Evolutionary conservation across 2,329 filamentous ascomycete genomes (phyloP).

Genomic region (Tolypocladium sp.): DNA sequence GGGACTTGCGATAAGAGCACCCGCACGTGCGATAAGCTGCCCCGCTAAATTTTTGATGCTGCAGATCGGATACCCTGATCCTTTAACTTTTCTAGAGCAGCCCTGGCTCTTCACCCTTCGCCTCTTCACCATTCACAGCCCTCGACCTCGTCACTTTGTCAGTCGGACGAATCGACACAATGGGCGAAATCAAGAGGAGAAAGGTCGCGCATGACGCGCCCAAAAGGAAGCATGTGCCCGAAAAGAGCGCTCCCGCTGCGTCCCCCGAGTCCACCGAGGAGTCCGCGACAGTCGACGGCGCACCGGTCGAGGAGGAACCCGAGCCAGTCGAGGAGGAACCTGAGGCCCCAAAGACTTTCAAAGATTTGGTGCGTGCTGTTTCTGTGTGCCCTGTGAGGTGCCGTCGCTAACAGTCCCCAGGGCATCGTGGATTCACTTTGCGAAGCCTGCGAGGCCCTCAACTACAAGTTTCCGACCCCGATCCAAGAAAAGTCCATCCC

Average conservation of each 20-base stretch:
- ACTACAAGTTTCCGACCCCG: slow-evolving; percentile 78
- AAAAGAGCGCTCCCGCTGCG: slow-evolving; percentile 2
- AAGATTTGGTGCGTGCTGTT: slow-evolving; percentile 43
- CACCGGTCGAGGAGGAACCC: slow-evolving; percentile 19
- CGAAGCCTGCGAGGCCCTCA: slow-evolving; percentile 75
- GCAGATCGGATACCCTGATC: not conserved
- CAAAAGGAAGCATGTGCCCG: slow-evolving; percentile 7
- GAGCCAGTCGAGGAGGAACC: slow-evolving; percentile 21
- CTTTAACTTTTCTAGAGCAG: not conserved
- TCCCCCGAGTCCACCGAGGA: slow-evolving; percentile 17
- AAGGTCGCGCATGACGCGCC: slow-evolving; percentile 25
- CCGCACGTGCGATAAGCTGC: slow-evolving; percentile 19
- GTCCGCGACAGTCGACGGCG: slow-evolving; percentile 23
- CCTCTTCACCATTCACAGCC: not conserved
- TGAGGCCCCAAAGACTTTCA: slow-evolving; percentile 50
- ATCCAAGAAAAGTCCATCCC: slow-evolving; percentile 86
- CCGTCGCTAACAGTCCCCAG: slow-evolving; percentile 21
- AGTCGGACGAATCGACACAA: slow-evolving; percentile 5
- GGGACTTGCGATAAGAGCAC: slow-evolving; percentile 22
- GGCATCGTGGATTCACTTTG: slow-evolving; percentile 81
- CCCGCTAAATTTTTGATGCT: slow-evolving; percentile 22
- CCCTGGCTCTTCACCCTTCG: too few relatives aligned
- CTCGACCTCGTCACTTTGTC: not conserved
- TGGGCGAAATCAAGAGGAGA: slow-evolving; percentile 30
- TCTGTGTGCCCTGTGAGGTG: too few relatives aligned